phyloP scores from a whole-genome alignment of 2,329 filamentous ascomycete genomes.

The Phoma sp. region DNA sequence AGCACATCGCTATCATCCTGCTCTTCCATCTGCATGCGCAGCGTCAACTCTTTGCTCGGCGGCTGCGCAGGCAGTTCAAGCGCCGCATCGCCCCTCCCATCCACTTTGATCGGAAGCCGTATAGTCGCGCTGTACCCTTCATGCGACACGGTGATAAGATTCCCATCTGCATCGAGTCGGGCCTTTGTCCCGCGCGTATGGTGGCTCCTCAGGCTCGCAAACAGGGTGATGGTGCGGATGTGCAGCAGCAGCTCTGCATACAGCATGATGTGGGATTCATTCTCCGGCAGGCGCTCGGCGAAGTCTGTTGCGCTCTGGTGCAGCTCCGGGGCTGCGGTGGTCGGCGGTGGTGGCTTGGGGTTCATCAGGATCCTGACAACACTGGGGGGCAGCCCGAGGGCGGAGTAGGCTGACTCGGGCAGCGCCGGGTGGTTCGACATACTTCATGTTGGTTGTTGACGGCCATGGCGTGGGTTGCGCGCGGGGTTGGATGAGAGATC shows the following conservation, averaged over 20 bases:
- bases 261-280: constrained; percentile 50
- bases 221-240: constrained; percentile 66
- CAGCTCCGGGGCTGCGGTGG: constrained; percentile 39
- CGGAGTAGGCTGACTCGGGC: constrained; percentile 47
- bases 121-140: constrained; percentile 55
- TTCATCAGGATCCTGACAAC: constrained; percentile 44
- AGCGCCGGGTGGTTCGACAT: constrained; percentile 40
- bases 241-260: constrained; percentile 69
- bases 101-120: constrained; percentile 56
- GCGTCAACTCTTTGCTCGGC: constrained; percentile 59
- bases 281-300: constrained; percentile 33
- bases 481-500: constrained; percentile 13
- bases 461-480: constrained; percentile 28
- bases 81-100: constrained; percentile 53
- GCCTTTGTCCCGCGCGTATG: constrained; percentile 54
- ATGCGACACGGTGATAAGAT: constrained; percentile 54
- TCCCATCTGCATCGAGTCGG: constrained; percentile 54
- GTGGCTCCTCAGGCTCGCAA: constrained; percentile 58
- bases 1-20: constrained; percentile 42
- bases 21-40: constrained; percentile 62
- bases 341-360: constrained; percentile 36
- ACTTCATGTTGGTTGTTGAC: constrained; percentile 33
- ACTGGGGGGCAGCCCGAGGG: constrained; percentile 41
- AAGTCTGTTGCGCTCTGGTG: constrained; percentile 37
- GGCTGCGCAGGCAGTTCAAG: constrained; percentile 59